These are phyloP conservation scores for Isatis tinctoria DNA, from an alignment of 345 rosid genomes.

Conservation along the genomic window DNA sequence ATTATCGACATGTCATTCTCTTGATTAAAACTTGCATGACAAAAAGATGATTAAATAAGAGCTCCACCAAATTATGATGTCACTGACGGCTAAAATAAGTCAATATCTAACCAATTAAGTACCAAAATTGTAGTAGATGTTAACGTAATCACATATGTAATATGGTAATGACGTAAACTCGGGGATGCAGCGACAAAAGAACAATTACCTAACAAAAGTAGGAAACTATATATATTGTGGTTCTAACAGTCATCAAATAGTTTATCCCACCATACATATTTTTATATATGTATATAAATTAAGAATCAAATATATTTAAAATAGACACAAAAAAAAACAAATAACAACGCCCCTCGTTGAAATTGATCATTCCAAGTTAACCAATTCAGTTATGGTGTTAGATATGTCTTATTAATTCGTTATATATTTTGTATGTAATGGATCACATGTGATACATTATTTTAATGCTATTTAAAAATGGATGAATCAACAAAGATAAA, in stretches of 20 bases:
- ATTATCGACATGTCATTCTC: not conserved
- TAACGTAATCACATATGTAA: constrained; percentile 20
- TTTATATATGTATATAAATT: not conserved
- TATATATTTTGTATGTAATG: not conserved
- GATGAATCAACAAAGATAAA: not conserved
- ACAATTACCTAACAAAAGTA: constrained; percentile 28
- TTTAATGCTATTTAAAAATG: not conserved
- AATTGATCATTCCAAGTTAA: not conserved
- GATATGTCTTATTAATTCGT: not conserved
- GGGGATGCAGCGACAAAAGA: constrained; percentile 12
- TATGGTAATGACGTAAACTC: constrained; percentile 19
- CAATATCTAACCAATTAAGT: not conserved
- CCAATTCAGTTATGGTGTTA: not conserved
- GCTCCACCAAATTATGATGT: not conserved
- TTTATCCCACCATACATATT: not conserved
- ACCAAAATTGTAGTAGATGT: not conserved
- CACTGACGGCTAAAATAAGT: constrained; percentile 3
- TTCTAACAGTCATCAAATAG: constrained; percentile 13
- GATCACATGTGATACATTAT: not conserved
- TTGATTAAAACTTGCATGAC: not conserved
- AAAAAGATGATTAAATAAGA: not conserved
- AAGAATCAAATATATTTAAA: not conserved
- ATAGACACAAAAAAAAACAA: not conserved
- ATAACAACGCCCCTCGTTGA: not conserved
- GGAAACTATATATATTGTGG: constrained; percentile 16